phyloP scores from a whole-genome alignment of 2,329 filamentous ascomycete species.

The Cercospora sesami region DNA sequence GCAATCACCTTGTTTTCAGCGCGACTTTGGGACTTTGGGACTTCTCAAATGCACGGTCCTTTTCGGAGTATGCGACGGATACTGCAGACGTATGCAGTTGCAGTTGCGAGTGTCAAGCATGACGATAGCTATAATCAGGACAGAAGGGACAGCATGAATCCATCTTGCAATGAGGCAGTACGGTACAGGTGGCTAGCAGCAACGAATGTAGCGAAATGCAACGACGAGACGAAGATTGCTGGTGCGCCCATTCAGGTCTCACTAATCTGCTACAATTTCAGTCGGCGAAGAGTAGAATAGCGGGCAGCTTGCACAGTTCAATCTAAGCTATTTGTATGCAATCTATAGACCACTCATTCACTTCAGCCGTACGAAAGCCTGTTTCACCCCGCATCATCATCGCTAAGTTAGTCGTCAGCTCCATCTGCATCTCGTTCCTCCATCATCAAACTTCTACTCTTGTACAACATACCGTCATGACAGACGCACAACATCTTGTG shows the following conservation, averaged over 20 bases:
- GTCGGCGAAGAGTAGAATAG: not conserved
- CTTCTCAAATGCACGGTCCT: not conserved
- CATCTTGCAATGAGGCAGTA: not conserved
- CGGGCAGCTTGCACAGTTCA: not conserved
- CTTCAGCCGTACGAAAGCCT: not conserved
- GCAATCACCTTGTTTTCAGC: not conserved
- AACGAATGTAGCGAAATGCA: not conserved
- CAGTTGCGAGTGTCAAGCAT: not conserved
- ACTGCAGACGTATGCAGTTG: not conserved
- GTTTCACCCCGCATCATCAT: conserved; percentile 1
- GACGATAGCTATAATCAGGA: not conserved
- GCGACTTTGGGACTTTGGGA: not conserved
- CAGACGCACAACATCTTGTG: conserved; percentile 41
- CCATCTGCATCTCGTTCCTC: not conserved
- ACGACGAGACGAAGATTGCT: not conserved
- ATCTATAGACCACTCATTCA: not conserved
- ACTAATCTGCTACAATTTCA: not conserved
- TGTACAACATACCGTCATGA: conserved; percentile 30
- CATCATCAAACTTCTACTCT: not conserved
- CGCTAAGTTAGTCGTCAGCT: not conserved
- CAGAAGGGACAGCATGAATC: not conserved
- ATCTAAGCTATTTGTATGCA: not conserved
- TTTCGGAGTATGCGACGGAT: not conserved
- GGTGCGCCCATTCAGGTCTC: not conserved
- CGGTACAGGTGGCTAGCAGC: not conserved